phyloP scores from a whole-genome alignment of 1,139 yeast species.

The Oligophagozyma castellii region DNA sequence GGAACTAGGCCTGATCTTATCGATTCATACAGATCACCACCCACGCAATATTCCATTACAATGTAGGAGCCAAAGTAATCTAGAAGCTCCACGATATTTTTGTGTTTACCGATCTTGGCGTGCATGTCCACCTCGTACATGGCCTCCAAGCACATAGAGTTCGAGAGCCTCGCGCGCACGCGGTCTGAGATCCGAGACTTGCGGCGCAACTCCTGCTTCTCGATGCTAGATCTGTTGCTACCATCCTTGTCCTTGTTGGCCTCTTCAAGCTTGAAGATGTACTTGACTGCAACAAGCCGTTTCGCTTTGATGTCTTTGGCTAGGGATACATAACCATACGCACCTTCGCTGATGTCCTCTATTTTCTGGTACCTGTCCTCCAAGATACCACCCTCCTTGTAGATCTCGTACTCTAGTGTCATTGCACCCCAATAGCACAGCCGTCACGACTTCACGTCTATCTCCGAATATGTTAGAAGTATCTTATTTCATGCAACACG shows the following conservation, averaged over 20 bases:
- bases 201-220: slow-evolving; percentile 12
- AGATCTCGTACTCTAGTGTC: slow-evolving; percentile 28
- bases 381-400: slow-evolving; percentile 50
- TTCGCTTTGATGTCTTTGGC: slow-evolving; percentile 55
- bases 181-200: slow-evolving; percentile 21
- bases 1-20: slow-evolving; percentile 76
- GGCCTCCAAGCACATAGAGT: slow-evolving; percentile 46
- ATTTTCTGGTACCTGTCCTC: slow-evolving; percentile 54
- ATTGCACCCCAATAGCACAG: too few relatives aligned
- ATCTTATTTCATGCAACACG: too few relatives aligned
- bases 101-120: slow-evolving; percentile 43
- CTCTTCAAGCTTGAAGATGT: slow-evolving; percentile 36
- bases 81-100: slow-evolving; percentile 44
- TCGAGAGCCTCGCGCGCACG: slow-evolving; percentile 22
- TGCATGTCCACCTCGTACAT: slow-evolving; percentile 70
- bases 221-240: slow-evolving; percentile 13
- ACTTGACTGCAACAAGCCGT: slow-evolving; percentile 69
- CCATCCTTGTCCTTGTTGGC: slow-evolving; percentile 17
- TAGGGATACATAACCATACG: slow-evolving; percentile 81
- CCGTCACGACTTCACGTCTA: too few relatives aligned
- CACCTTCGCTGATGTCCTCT: slow-evolving; percentile 79
- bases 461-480: too few relatives aligned
- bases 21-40: slow-evolving; percentile 91
- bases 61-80: slow-evolving; percentile 75
- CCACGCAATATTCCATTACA: slow-evolving; percentile 73